These are phyloP conservation scores for Moringa oleifera DNA, from an alignment of 345 rosid genomes.

Conservation along the genomic window DNA sequence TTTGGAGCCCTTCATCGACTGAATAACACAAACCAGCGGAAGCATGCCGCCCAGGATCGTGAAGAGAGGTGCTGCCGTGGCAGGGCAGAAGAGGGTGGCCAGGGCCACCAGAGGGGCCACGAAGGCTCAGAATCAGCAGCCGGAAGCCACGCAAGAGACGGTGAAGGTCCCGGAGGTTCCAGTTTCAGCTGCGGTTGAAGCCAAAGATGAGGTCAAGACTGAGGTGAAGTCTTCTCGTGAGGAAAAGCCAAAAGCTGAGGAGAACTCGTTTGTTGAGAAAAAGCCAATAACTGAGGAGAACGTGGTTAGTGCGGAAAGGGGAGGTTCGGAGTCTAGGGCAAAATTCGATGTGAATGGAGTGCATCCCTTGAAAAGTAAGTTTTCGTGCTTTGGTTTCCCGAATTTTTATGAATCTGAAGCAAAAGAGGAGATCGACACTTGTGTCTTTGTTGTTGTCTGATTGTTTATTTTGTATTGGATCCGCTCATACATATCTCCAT, in stretches of 20 bases:
- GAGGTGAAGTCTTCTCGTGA: constrained; percentile 15
- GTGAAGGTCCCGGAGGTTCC: constrained; percentile 25
- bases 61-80: constrained; percentile 64
- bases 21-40: neutral
- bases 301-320: constrained; percentile 13
- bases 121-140: constrained; percentile 40
- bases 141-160: constrained; percentile 32
- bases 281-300: constrained; percentile 14
- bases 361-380: constrained; percentile 40
- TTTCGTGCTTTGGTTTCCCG: neutral
- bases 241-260: constrained; percentile 14
- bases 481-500: neutral
- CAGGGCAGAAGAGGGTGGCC: constrained; percentile 43
- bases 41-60: constrained; percentile 71
- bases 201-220: constrained; percentile 22
- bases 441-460: neutral
- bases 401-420: neutral
- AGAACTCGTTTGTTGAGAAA: constrained; percentile 15
- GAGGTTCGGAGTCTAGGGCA: constrained; percentile 9
- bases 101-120: constrained; percentile 40
- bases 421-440: too few species aligned
- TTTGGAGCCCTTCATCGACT: too few species aligned
- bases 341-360: constrained; percentile 23
- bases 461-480: neutral
- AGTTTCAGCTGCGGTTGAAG: constrained; percentile 21